Base-by-base conservation (phyloP, 1,284 basidiomycete species). In the Flammula alnicola region DNA sequence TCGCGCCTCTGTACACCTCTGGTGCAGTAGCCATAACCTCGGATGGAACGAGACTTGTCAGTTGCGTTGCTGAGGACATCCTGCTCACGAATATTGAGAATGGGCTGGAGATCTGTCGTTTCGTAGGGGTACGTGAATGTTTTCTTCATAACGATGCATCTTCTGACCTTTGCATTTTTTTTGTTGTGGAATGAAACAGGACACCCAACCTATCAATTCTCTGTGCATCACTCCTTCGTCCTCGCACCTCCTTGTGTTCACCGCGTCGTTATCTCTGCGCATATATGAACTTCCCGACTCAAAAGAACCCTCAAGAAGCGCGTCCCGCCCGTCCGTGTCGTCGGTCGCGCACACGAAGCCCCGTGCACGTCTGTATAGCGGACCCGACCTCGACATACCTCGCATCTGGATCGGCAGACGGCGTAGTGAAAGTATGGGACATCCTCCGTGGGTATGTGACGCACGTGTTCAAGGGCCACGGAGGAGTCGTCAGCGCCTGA, bases 361-460 rank as follows among this genome's bases (percentile, higher is more conserved):
- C 96, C 14, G 90, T 98, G 39, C 94, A 98, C 61, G 86, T 97
- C 47, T 93, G 90, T 60, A 80, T 78, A 50, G 71, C 84, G 20
- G 96, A 90, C 75, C 92, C 88, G n/a, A 94, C 91, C 20, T 92
- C 86, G 1, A 88, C 89, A 0, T 87, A 98, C 50, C 80, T 99
- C 52, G 96, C 97, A 1, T 97, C 96, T 5, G 97, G 95, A 0
- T 91, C 94, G 7, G 92, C 95, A 4, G 97, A 99, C 62, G 96
- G 97, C 11, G 82, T 92, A 16, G 96, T 98, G 48, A 98, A 98
- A 76, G 91, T 99, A 7, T 99, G 95, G 94, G 91, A 98, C 66
- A 82, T 96, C 37, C 73, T 79, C 3, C 85, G 86, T 14, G 96
- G 94, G 7, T 95, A 88, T 67, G 84, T 92, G 32, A 99, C 97